These are phyloP conservation scores for Sporothrix protearum DNA, from an alignment of 2,329 filamentous ascomycete species.

Conservation along the genomic window DNA sequence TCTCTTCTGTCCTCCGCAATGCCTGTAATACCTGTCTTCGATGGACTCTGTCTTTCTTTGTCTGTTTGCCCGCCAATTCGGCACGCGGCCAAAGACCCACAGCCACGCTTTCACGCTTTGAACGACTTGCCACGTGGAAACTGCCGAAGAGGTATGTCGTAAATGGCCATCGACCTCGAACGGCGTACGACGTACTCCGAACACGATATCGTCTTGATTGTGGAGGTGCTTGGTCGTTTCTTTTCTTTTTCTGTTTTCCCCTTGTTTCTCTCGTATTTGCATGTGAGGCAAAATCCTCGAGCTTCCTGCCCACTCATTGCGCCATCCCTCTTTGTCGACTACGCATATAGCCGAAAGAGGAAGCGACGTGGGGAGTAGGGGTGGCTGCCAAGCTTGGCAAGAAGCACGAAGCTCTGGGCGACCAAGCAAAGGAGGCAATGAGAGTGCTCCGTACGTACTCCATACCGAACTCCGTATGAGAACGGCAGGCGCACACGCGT, in stretches of 20 bases:
- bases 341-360: constrained; percentile 2
- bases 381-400: neutral
- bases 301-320: neutral
- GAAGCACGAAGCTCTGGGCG: neutral
- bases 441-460: no score
- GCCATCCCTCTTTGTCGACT: constrained; percentile 6
- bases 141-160: neutral
- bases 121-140: constrained; percentile 1
- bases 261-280: neutral
- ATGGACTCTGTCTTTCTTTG: neutral
- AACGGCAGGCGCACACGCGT: neutral
- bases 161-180: neutral
- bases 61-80: neutral
- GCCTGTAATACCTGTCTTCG: no score
- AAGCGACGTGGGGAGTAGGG: neutral
- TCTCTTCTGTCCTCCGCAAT: neutral
- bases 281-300: neutral
- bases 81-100: neutral
- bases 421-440: neutral
- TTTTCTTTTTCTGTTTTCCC: neutral
- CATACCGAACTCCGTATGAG: no score
- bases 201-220: neutral
- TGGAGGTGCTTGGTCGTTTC: neutral
- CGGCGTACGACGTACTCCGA: neutral
- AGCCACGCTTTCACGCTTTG: neutral